A percentile compares a stretch with the other conserved stretches of the same genome.
phyloP scores from a whole-genome alignment of 148 eudicot species.

The Oxyria digyna region DNA sequence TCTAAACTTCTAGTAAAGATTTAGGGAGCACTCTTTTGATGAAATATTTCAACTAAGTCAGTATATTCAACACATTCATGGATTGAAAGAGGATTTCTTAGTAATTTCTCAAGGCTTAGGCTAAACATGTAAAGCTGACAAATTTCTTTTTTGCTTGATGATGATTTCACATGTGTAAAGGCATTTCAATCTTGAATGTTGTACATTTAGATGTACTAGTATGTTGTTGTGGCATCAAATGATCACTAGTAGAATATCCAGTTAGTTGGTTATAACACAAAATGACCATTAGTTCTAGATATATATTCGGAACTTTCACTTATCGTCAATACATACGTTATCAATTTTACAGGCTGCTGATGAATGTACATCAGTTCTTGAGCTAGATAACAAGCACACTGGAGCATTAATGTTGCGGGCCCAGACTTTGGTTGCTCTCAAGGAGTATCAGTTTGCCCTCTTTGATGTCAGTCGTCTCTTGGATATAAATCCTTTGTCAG shows the following conservation, averaged over 20 bases:
- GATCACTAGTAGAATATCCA: not conserved
- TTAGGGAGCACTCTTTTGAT: not conserved
- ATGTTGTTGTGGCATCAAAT: not conserved
- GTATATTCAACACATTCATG: not conserved
- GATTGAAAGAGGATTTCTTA: not conserved
- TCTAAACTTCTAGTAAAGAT: too few relatives aligned
- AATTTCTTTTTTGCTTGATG: not conserved
- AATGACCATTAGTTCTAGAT: not conserved
- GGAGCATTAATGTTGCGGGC: constrained; percentile 96
- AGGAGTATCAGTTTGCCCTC: constrained; percentile 78
- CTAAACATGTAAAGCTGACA: not conserved
- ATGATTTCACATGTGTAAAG: not conserved
- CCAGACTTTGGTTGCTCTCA: constrained; percentile 82
- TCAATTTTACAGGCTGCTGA: constrained; percentile 58
- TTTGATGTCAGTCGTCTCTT: constrained; percentile 86
- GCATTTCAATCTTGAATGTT: not conserved
- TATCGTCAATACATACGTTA: too few relatives aligned
- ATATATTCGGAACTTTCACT: not conserved
- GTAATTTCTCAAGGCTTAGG: not conserved
- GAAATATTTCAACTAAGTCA: not conserved
- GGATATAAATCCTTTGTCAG: constrained; percentile 79
- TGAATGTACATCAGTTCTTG: constrained; percentile 88
- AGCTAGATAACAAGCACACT: constrained; percentile 78
- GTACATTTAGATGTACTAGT: not conserved
- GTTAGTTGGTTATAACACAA: not conserved